These are phyloP conservation scores for Pichia sp. DNA, from an alignment of 1,139 yeast genomes.

Conservation along the genomic window DNA sequence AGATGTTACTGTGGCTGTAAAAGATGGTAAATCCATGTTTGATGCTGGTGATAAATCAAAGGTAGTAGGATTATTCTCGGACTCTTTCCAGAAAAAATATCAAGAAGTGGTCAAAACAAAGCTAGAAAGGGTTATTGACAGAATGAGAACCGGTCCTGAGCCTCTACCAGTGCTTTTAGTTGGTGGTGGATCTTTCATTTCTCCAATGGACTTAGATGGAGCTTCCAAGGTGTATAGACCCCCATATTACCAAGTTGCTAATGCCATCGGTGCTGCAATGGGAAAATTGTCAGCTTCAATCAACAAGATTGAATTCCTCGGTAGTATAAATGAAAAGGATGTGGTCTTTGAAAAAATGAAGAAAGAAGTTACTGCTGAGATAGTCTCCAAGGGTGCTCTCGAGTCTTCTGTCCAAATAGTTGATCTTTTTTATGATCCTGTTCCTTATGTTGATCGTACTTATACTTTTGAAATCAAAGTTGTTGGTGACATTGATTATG, in stretches of 20 bases:
- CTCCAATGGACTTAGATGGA: conserved; percentile 1
- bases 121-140: conserved; percentile 4
- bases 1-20: background rate
- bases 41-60: background rate
- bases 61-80: background rate
- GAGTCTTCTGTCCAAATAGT: background rate
- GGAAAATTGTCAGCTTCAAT: background rate
- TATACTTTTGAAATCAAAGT: conserved; percentile 3
- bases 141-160: background rate
- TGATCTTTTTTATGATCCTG: background rate
- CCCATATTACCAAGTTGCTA: conserved; percentile 2
- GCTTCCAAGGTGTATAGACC: conserved; percentile 1
- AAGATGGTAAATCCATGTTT: background rate
- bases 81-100: background rate
- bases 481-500: conserved; percentile 4
- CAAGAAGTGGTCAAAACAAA: background rate
- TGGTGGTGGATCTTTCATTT: conserved; percentile 3
- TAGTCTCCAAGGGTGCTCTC: background rate
- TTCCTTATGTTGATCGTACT: background rate
- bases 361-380: background rate
- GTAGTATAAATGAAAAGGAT: background rate
- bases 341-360: background rate
- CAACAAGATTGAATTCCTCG: background rate
- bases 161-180: conserved; percentile 4
- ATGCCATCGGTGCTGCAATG: conserved; percentile 4